phyloP scores from a whole-genome alignment of 176 grass and related monocot species.

The Cocos nucifera region DNA sequence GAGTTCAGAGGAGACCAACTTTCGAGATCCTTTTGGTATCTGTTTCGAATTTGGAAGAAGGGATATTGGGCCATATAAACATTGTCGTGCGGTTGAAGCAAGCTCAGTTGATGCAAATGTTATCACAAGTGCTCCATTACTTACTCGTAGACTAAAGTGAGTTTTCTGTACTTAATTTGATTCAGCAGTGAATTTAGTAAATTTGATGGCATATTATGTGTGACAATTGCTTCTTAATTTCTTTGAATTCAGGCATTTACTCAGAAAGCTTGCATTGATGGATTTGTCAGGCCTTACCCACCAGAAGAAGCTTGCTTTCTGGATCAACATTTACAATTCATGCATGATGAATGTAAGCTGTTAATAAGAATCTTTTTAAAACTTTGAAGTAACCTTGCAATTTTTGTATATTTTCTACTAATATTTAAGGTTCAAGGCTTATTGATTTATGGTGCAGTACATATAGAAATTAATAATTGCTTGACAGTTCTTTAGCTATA shows the following conservation, averaged over 20 bases:
- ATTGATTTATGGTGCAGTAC: too few species aligned
- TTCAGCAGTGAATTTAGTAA: not conserved
- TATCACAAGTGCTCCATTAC: conserved; percentile 29
- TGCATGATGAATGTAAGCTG: conserved; percentile 99
- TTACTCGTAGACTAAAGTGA: conserved; percentile 64
- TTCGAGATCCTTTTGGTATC: conserved; percentile 67
- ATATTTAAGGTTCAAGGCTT: too few species aligned
- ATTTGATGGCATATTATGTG: not conserved
- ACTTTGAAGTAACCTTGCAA: too few species aligned
- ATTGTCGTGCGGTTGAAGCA: conserved; percentile 44
- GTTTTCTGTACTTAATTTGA: conserved; percentile 12
- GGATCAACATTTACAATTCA: conserved; percentile 94
- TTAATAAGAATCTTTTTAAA: not conserved
- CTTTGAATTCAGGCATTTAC: conserved; percentile 45
- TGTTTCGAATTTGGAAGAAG: conserved; percentile 48
- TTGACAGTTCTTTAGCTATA: too few species aligned
- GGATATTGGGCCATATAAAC: conserved; percentile 73
- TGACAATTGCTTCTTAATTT: conserved; percentile 9
- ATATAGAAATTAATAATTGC: too few species aligned
- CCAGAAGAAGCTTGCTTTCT: conserved; percentile 94
- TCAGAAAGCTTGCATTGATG: conserved; percentile 50
- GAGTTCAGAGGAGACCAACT: conserved; percentile 44
- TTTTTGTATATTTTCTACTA: too few species aligned
- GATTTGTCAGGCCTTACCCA: conserved; percentile 61
- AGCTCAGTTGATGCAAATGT: conserved; percentile 38